Conservation (phyloP, 1,139 yeast genomes). For the Debaryomyces coudertii region DNA sequence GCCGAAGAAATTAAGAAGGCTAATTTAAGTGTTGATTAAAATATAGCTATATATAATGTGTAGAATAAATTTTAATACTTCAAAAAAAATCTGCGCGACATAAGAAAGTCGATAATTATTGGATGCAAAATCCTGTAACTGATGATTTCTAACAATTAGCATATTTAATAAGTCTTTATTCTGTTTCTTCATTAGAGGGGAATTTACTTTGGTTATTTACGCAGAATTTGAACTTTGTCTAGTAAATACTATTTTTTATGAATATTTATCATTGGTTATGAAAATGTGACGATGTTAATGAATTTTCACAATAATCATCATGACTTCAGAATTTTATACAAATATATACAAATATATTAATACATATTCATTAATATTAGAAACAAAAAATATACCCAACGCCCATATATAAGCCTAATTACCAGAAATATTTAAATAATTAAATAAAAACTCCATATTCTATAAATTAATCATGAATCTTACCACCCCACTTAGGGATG, state of each 20-base stretch:
- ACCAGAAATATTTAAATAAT: background rate
- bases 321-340: background rate
- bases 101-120: background rate
- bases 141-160: background rate
- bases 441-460: background rate
- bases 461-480: conserved; percentile 29
- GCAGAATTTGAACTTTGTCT: too few species aligned
- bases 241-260: background rate
- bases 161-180: too few species aligned
- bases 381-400: too few species aligned
- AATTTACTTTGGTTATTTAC: too few species aligned
- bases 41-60: background rate
- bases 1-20: conserved; percentile 29
- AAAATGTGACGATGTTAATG: background rate
- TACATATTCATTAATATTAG: too few species aligned
- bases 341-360: too few species aligned
- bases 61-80: background rate
- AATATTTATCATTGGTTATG: background rate
- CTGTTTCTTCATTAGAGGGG: too few species aligned
- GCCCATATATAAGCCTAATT: too few species aligned
- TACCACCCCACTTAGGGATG: conserved; percentile 57
- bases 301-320: background rate
- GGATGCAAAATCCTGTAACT: conserved; percentile 1
- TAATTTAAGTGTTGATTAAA: conserved; percentile 35
- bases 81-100: background rate